Evolutionary conservation across 441 rosid species (phyloP), one percentile per base, ranked within the genome.

Genomic region (Dalechampia spathulata): DNA sequence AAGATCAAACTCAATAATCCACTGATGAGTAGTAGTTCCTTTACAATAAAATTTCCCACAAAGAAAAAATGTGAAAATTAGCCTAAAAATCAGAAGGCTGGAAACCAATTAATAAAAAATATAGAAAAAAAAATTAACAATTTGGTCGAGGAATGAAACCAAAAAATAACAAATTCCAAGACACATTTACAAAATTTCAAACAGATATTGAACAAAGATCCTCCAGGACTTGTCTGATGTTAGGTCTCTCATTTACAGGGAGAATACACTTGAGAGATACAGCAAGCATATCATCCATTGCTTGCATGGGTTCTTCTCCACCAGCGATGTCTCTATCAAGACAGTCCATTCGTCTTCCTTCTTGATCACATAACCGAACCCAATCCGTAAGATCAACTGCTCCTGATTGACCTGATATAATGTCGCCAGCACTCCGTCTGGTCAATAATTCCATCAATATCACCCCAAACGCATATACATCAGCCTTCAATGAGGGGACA

Each of bases 261-360:
- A 75, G 81, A 79, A 88, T 86, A 67, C 96, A 88, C 83, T 77
- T 64, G 48, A 92, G 78, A n/a, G 98, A 84, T 60, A 84, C 57
- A 8, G 72, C 82, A 16, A 92, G 93, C 78, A 87, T 69, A 68
- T 92, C 94, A 8, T 88, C 93, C 98, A 92, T 88, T 15, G 87
- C 90, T 69, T 78, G 76, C 4, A 86, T 66, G 52, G 81, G 80
- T 65, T 84, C 95, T 78, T 88, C 98, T 59, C 90, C 95, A 2
- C 83, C 78, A 0, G 82, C 85, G 39, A 86, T 83, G 70, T 88
- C 98, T 57, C 96, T 74, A 72, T 91, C 98, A 5, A 92, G 74
- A 49, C 98, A 92, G 62, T 92, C 96, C 95, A 80, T 78, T 63
- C 87, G 82, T 46, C 98, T 74, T 25, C 96, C 98, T 80, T 88